Evolutionary conservation across 1,284 basidiomycete species (phyloP).

Genomic region (Hymenochaete sp.): DNA sequence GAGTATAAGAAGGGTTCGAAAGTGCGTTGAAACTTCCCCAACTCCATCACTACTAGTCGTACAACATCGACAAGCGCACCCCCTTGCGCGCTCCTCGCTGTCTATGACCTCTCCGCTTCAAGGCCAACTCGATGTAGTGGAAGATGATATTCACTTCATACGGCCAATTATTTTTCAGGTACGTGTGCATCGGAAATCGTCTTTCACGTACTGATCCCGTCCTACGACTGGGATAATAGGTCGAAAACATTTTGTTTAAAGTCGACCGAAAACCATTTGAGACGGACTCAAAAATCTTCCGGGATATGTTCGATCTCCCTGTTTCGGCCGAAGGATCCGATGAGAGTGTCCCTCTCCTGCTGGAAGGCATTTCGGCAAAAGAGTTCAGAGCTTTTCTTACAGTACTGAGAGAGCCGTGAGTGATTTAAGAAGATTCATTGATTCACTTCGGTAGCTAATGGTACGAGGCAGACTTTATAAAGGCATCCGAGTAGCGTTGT

Average conservation of each 20-base stretch:
- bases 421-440: neutral
- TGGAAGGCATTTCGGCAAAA: conserved; percentile 4
- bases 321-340: no score
- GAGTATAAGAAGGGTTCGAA: no score
- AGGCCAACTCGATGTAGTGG: neutral
- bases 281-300: conserved; percentile 9
- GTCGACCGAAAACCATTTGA: neutral
- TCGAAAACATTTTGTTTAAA: conserved; percentile 6
- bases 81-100: neutral
- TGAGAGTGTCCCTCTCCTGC: conserved; percentile 1
- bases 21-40: no score
- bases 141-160: conserved; percentile 4
- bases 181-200: neutral
- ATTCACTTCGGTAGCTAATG: neutral
- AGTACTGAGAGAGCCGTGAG: conserved; percentile 6
- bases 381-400: conserved; percentile 8
- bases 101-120: neutral
- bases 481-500: neutral
- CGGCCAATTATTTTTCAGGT: conserved; percentile 5
- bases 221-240: neutral
- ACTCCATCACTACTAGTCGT: neutral
- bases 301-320: conserved; percentile 10
- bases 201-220: neutral
- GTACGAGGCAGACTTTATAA: neutral
- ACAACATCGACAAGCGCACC: neutral